Base-by-base conservation (phyloP, 1,139 yeast species). In the Sugiyamaella japonica region DNA sequence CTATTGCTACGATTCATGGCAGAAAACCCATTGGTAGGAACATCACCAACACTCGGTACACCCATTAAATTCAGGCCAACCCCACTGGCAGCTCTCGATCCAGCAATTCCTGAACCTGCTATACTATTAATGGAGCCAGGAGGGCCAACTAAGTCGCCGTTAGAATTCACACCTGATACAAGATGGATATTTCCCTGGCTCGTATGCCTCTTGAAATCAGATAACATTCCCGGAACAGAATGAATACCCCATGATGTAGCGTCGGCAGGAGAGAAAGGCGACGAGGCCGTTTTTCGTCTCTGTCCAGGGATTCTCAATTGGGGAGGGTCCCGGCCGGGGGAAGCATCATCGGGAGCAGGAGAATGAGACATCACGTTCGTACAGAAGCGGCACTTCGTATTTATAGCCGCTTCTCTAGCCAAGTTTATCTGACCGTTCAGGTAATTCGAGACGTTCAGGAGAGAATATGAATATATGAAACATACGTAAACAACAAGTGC, bases 191-290 rank as follows among this genome's bases (percentile, higher is more conserved):
- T 59, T 31, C 64, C 59, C 34, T 58, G 59, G 50, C 65, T 56
- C 1, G 74, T 69, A 58, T 72, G 74, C 31, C 73, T 58, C 50
- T 70, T 70, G 57, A 72, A 72, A 54, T 72, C 75, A 9, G 67
- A 66, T 32, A 72, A 64, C 63, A 72, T 62, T 12, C 66, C 66
- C 1, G 75, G 75, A 10, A 72, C 75, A n/a, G 72, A 66, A 56
- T 63, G 72, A 36, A 72, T 62, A 17, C 75, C 75, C 75, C 75
- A 72, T 50, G 66, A 48, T 58, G 66, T 17, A 57, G 61, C 12
- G 53, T 56, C 53, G 38, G 48, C 28, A 13, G 55, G 55, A 7
- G 57, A 51, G 38, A 54, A 54, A 10, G 57, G 57, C 1, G 57
- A 51, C 2, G 55, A 46, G 12, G 20, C 37, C 1, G 66, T 60